These are phyloP conservation scores for Collybia mongolica DNA, from an alignment of 768 basidiomycete species.

Conservation along the genomic window DNA sequence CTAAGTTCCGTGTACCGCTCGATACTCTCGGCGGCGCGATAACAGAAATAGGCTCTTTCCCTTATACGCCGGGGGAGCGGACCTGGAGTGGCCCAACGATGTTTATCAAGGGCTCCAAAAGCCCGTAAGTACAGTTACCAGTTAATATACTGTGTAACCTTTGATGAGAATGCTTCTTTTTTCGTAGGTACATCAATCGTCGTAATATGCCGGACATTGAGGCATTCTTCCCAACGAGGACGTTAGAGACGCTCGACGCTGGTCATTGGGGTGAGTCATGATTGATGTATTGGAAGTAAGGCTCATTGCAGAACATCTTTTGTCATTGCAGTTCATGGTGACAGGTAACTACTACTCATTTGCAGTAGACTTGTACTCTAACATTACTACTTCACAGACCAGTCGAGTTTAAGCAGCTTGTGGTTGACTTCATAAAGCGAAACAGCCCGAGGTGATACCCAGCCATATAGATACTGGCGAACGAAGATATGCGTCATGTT, in stretches of 20 bases:
- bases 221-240: conserved; percentile 69
- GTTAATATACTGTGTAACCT: background rate
- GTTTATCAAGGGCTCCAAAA: conserved; percentile 76
- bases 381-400: conserved; percentile 22
- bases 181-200: conserved; percentile 66
- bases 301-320: background rate
- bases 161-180: background rate
- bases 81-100: conserved; percentile 55
- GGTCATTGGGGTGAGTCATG: conserved; percentile 81
- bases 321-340: conserved; percentile 62
- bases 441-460: too few species aligned
- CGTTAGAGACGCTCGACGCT: conserved; percentile 61
- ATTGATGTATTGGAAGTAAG: too few species aligned
- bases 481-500: too few species aligned
- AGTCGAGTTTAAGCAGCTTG: conserved; percentile 44
- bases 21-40: conserved; percentile 57
- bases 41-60: conserved; percentile 71
- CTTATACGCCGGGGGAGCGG: conserved; percentile 55
- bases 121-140: conserved; percentile 46
- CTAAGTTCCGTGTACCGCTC: conserved; percentile 72
- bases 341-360: conserved; percentile 35
- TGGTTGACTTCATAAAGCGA: conserved; percentile 19
- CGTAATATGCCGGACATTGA: conserved; percentile 58
- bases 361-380: too few species aligned
- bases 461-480: too few species aligned